Percentiles rank a stretch among this genome's conserved stretches.
Conservation (phyloP, 805 yeast species). For the Metschnikowia noctiluminum region DNA sequence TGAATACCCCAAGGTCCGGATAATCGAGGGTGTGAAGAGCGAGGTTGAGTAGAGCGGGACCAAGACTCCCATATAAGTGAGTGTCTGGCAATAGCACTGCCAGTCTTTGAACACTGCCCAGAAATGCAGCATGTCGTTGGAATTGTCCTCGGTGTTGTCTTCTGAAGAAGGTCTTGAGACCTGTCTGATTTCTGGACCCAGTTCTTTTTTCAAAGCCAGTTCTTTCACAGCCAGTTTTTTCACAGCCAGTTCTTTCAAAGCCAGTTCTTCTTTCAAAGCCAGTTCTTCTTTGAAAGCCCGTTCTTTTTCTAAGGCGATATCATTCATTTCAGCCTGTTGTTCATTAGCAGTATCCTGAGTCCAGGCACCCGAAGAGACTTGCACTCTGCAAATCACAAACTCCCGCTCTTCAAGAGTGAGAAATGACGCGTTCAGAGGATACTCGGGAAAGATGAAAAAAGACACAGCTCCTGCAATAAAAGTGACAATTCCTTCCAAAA, state of each 20-base stretch:
- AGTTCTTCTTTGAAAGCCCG: not conserved
- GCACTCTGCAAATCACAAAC: constrained; percentile 13
- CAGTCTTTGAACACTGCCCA: constrained; percentile 24
- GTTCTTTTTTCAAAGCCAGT: not conserved
- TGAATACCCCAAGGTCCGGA: constrained; percentile 42
- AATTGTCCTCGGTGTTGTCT: constrained; percentile 10
- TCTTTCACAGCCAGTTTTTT: not conserved
- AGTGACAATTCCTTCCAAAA: constrained; percentile 16
- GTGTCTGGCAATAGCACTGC: constrained; percentile 27
- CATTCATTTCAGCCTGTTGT: too few relatives aligned
- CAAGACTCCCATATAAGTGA: constrained; percentile 27
- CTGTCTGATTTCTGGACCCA: too few relatives aligned
- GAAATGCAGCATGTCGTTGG: constrained; percentile 12
- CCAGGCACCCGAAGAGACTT: constrained; percentile 5
- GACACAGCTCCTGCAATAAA: constrained; percentile 5
- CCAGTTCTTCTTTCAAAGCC: not conserved
- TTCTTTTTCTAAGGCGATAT: not conserved
- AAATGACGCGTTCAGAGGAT: constrained; percentile 10
- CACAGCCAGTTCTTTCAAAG: not conserved
- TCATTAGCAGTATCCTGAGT: too few relatives aligned
- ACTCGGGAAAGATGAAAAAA: constrained; percentile 11
- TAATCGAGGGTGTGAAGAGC: constrained; percentile 44
- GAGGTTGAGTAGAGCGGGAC: constrained; percentile 38
- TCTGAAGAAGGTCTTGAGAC: too few relatives aligned
- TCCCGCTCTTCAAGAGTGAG: constrained; percentile 13